phyloP scores from a whole-genome alignment of 139 green algal genomes.

The Parachlorella kessleri region DNA sequence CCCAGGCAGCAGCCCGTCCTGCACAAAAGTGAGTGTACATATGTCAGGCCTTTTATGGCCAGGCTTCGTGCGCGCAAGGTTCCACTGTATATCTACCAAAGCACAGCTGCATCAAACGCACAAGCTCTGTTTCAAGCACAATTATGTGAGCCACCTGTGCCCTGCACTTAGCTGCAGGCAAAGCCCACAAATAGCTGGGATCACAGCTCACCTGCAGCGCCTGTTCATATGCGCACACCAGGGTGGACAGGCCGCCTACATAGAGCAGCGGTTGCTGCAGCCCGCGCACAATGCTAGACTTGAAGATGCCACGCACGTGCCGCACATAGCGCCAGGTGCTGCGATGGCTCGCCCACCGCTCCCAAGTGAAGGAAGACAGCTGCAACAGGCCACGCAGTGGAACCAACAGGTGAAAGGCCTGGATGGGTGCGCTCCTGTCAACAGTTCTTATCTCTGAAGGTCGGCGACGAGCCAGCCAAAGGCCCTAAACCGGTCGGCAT shows the following conservation, averaged over 20 bases:
- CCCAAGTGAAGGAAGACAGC: constrained; percentile 16
- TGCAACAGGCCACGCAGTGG: no score
- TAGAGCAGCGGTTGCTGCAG: constrained; percentile 27
- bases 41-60: no score
- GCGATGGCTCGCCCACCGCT: constrained; percentile 39
- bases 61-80: no score
- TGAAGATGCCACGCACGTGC: constrained; percentile 37
- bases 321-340: constrained; percentile 30
- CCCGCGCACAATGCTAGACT: constrained; percentile 28
- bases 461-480: no score
- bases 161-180: background rate
- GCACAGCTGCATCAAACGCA: background rate
- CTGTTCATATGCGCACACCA: constrained; percentile 3
- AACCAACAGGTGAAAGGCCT: no score
- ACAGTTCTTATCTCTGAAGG: no score
- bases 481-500: no score
- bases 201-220: background rate
- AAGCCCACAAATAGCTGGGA: no score
- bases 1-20: constrained; percentile 8
- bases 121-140: background rate
- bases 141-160: background rate
- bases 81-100: background rate
- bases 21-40: no score
- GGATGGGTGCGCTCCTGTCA: no score
- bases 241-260: constrained; percentile 1